A percentile compares a stretch with the other conserved stretches of the same genome.
Evolutionary conservation across 2,329 filamentous ascomycete genomes (phyloP).

Genomic region (Colletotrichum noveboracense): DNA sequence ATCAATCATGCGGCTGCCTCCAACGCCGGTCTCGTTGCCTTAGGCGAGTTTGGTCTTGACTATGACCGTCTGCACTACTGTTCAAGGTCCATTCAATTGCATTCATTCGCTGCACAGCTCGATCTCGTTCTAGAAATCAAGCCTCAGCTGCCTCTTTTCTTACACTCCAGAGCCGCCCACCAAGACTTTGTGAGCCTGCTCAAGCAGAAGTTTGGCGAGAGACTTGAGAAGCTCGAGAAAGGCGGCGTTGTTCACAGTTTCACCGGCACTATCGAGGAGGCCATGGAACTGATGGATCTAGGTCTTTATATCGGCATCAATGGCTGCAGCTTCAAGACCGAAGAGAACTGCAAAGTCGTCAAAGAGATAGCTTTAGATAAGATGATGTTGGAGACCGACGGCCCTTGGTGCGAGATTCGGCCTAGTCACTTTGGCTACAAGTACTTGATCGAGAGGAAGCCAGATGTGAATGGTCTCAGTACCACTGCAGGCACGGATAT

Average conservation of each 20-base stretch:
- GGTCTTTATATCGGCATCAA: constrained; percentile 95
- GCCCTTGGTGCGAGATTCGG: constrained; percentile 96
- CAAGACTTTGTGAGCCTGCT: constrained; percentile 82
- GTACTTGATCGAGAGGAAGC: constrained; percentile 58
- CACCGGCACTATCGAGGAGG: constrained; percentile 86
- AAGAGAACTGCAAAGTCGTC: constrained; percentile 87
- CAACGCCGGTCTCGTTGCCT: constrained; percentile 68
- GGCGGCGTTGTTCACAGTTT: constrained; percentile 93
- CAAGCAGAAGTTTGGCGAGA: constrained; percentile 58
- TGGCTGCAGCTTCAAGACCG: constrained; percentile 94
- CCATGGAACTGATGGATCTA: constrained; percentile 77
- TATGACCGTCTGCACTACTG: constrained; percentile 91
- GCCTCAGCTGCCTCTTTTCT: constrained; percentile 84
- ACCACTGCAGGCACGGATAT: constrained; percentile 18
- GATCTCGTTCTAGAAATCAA: constrained; percentile 72
- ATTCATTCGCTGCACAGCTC: constrained; percentile 85
- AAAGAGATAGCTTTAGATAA: constrained; percentile 77
- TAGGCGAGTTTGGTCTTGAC: constrained; percentile 95
- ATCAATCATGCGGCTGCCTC: constrained; percentile 61
- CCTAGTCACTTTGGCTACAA: constrained; percentile 86
- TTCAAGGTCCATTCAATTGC: constrained; percentile 77
- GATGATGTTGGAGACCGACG: constrained; percentile 95
- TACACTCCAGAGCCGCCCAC: constrained; percentile 89
- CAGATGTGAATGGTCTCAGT: constrained; percentile 28
- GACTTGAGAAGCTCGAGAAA: constrained; percentile 70